phyloP scores from a whole-genome alignment of 257 asterid species.

The Solanum tarapatanum region DNA sequence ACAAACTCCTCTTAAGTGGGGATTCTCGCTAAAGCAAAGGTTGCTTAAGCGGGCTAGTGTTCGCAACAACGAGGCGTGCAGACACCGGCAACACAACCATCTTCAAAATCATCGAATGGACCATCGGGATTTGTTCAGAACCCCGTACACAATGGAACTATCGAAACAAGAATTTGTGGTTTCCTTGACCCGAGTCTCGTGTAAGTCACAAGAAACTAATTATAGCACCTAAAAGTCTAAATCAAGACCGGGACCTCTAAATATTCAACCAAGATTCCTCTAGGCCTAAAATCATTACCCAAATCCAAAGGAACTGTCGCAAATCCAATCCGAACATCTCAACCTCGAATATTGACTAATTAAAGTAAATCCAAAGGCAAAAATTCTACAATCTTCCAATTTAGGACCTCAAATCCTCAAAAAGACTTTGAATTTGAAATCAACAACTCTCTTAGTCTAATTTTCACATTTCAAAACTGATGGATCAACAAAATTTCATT shows the following conservation, averaged over 20 bases:
- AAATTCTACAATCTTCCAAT: background rate
- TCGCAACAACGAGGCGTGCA: background rate
- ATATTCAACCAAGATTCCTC: background rate
- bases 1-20: background rate
- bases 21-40: background rate
- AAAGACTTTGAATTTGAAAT: background rate
- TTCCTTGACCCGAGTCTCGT: background rate
- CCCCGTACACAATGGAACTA: background rate
- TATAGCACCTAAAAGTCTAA: background rate
- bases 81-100: background rate
- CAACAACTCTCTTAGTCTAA: background rate
- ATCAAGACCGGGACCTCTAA: background rate
- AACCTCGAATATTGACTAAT: background rate
- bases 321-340: background rate
- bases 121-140: background rate
- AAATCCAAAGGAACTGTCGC: too few species aligned
- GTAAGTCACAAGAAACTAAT: background rate
- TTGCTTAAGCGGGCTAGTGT: background rate
- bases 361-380: background rate
- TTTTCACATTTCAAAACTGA: background rate
- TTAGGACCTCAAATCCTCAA: background rate
- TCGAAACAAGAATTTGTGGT: background rate
- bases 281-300: background rate
- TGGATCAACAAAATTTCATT: background rate
- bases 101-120: too few species aligned